These are phyloP conservation scores for Phaeosphaeria sp. DNA, from an alignment of 2,329 filamentous ascomycete species.

Conservation along the genomic window DNA sequence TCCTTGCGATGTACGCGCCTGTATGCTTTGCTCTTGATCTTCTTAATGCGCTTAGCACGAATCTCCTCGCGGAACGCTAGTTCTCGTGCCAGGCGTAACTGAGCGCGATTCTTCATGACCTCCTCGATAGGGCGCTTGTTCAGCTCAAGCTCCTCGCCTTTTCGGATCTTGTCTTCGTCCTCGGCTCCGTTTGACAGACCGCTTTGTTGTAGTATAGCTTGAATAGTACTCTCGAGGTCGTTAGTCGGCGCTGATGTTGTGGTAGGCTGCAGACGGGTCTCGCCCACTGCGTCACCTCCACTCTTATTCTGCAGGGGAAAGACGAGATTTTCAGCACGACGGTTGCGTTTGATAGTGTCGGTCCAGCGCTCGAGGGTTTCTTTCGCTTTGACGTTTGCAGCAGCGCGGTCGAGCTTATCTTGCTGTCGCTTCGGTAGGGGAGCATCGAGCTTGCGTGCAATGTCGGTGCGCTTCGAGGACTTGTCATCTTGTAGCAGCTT, in stretches of 20 bases:
- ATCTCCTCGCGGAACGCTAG: slow-evolving; percentile 87
- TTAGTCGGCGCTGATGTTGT: slow-evolving; percentile 69
- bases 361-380: slow-evolving; percentile 90
- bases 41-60: slow-evolving; percentile 90
- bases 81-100: slow-evolving; percentile 81
- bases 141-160: slow-evolving; percentile 71
- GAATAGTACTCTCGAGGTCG: slow-evolving; percentile 84
- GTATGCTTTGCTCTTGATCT: slow-evolving; percentile 98
- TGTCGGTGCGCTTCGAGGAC: slow-evolving; percentile 61
- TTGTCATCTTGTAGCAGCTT: slow-evolving; percentile 75
- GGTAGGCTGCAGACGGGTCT: slow-evolving; percentile 69
- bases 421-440: slow-evolving; percentile 87
- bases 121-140: slow-evolving; percentile 76
- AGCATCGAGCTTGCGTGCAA: slow-evolving; percentile 75
- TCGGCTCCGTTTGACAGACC: slow-evolving; percentile 72
- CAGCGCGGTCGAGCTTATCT: slow-evolving; percentile 79
- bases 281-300: slow-evolving; percentile 64
- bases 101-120: slow-evolving; percentile 72
- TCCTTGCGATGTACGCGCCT: slow-evolving; percentile 89
- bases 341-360: slow-evolving; percentile 93
- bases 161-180: slow-evolving; percentile 68
- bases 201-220: slow-evolving; percentile 88
- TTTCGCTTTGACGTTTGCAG: slow-evolving; percentile 89
- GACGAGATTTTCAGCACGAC: slow-evolving; percentile 84
- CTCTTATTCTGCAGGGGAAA: slow-evolving; percentile 84